Evolutionary conservation across 2,329 filamentous ascomycete species (phyloP), one percentile per base, ranked within the genome.

Genomic region (Acarospora socialis): DNA sequence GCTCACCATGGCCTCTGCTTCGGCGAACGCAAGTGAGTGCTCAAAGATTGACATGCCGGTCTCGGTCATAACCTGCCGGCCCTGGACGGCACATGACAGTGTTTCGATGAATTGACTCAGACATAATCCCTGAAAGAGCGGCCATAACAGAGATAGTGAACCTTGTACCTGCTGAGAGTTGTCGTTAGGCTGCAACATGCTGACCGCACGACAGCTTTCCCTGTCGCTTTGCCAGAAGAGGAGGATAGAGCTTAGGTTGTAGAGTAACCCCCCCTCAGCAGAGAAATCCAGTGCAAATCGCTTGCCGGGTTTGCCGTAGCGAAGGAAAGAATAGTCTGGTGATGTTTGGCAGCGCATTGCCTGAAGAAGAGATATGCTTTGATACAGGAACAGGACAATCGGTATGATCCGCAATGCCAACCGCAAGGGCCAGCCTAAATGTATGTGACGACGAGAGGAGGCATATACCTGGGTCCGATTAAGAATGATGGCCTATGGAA

Each of bases 41-140:
- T 98, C 90, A 47, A 95, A 93, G 2, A 94, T 70, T 0, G 86
- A 93, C 81, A 95, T 93, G 12, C 84, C 86, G 1, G 83, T 92
- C 56, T 95, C 90, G 0, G 81, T 78, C 40, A 80, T 72, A 0
- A 82, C 70, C 2, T 73, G 70, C 2, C 80, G 73, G 19, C 87
- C 87, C 52, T 93, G 83, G 5, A 95, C 68, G 7, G 87, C 82
- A 52, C 83, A 92, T 3, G 79, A 78, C 7, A 95, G 59, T 0
- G 82, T 90, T 55, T 95, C 90, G 13, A 93, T 60, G 44, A 95
- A 87, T 50, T 93, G 82, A 44, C 83, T 86, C 2, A 77, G 55
- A 40, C 70, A 73, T 6, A 78, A 48, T 3, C 55, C 48, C 31
- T 63, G 40, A 37, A 67, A 68, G 3, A 63, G 53, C 3, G 64